Evolutionary conservation across 768 basidiomycete genomes (phyloP).

Genomic region (Tricholoma bakamatsutake): DNA sequence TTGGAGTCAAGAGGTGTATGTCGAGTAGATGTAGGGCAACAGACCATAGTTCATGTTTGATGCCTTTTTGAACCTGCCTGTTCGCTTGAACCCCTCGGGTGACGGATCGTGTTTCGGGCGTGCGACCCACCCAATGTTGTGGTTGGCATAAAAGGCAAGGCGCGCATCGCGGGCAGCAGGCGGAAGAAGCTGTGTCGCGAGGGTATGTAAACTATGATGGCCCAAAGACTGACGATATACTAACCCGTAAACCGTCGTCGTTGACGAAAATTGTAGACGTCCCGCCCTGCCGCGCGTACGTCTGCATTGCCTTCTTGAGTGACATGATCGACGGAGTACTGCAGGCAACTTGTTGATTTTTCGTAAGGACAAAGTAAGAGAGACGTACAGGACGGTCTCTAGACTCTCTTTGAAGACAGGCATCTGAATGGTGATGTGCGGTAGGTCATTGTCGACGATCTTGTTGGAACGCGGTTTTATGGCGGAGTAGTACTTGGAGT

Average conservation of each 20-base stretch:
- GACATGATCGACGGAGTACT: constrained; percentile 68
- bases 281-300: constrained; percentile 81
- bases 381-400: constrained; percentile 55
- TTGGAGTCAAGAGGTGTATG: not conserved
- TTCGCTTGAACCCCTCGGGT: constrained; percentile 55
- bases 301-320: constrained; percentile 80
- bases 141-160: constrained; percentile 63
- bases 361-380: not conserved
- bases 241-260: constrained; percentile 66
- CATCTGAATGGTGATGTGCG: constrained; percentile 79
- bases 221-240: not conserved
- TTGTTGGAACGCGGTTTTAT: constrained; percentile 46
- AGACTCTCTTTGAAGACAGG: constrained; percentile 82
- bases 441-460: constrained; percentile 48
- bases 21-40: not conserved
- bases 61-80: constrained; percentile 92
- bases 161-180: constrained; percentile 57
- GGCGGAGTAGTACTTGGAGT: constrained; percentile 78
- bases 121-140: constrained; percentile 75
- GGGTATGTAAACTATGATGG: not conserved
- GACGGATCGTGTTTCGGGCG: constrained; percentile 58
- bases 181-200: constrained; percentile 40
- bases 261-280: constrained; percentile 71
- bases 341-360: not conserved
- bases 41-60: constrained; percentile 84